These are phyloP conservation scores for Aspergillus egyptiacus DNA, from an alignment of 495 filamentous ascomycete genomes.

Conservation along the genomic window DNA sequence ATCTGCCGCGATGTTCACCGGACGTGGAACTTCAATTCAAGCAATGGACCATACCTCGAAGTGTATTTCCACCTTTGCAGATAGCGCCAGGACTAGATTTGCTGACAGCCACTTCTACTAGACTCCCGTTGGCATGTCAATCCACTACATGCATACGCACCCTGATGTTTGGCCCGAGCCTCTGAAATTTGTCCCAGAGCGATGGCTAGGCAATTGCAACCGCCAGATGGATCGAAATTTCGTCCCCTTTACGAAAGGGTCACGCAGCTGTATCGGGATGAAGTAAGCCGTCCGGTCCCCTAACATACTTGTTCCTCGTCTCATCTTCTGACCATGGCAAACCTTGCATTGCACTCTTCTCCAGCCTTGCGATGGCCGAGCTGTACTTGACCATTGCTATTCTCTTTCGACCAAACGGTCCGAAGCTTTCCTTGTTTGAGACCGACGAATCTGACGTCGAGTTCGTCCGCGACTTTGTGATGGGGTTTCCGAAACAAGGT, in stretches of 20 bases:
- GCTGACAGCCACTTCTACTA: not conserved
- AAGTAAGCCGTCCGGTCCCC: constrained; percentile 18
- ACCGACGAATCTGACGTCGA: too few species aligned
- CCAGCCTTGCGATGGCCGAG: constrained; percentile 5
- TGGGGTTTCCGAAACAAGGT: too few species aligned
- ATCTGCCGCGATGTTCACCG: not conserved
- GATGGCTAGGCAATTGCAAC: constrained; percentile 33
- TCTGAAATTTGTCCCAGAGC: constrained; percentile 35
- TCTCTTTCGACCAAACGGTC: not conserved
- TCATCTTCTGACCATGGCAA: too few species aligned
- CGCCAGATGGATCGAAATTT: not conserved
- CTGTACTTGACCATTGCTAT: not conserved
- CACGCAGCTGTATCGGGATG: constrained; percentile 24
- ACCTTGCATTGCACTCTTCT: too few species aligned
- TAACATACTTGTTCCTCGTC: not conserved
- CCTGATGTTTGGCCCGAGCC: constrained; percentile 37
- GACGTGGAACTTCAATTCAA: constrained; percentile 5
- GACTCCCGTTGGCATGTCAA: constrained; percentile 38
- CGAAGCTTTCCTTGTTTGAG: too few species aligned
- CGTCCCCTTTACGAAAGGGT: constrained; percentile 24
- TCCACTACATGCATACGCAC: constrained; percentile 36
- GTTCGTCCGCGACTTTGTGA: not conserved
- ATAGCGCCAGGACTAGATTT: too few species aligned
- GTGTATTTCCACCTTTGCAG: too few species aligned
- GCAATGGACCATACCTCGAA: not conserved